Evolutionary conservation across 345 rosid genomes (phyloP), one percentile per base, ranked within the genome.

Genomic region (Gossypium stocksii): DNA sequence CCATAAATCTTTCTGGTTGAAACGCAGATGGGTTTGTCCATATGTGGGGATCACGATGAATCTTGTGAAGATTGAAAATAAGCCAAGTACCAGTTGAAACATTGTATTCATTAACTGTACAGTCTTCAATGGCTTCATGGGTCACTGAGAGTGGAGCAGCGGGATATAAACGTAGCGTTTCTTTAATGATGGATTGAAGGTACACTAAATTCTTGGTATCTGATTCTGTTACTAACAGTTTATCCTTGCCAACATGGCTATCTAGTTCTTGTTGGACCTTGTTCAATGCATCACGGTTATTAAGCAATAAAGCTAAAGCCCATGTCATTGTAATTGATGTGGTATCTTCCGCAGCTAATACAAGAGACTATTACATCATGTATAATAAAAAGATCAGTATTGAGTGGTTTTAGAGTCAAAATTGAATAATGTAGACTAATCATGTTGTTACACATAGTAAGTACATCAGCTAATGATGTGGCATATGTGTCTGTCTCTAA

Each of bases 131-230:
- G 45, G 81, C 49, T 66, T 70, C 63, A 23, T 73, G 81, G 1
- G 74, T 74, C 5, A 77, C 41, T 13, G 52, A 66, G 2, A 81
- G 57, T 7, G 86, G 85, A 0, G 43, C 77, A 1, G 88, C 44
- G 0, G 86, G 85, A 51, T 77, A 76, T 20, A 83, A 34, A 2
- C 86, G 76, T 64, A 85, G 0, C 1, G 86, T 70, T 70, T 83
- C 88, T 0, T 48, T 48, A 48, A 48, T 48, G 3, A 83, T 69
- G 3, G 85, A 77, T 61, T 80, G 72, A 15, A 82, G 80, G 48
- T 81, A 80, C 1, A 27, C 45, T 3, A 85, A 49, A 15, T 76
- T 82, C 13, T 66, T 56, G 3, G 79, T 64, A 66, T 85, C 82
- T 7, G 81, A 64, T 67, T 85, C 84, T 7, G 77, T 48, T 14